Percentiles rank a stretch among this genome's conserved stretches.
Conservation (phyloP, 495 filamentous ascomycete species). For the Hyaloscypha variabilis region DNA sequence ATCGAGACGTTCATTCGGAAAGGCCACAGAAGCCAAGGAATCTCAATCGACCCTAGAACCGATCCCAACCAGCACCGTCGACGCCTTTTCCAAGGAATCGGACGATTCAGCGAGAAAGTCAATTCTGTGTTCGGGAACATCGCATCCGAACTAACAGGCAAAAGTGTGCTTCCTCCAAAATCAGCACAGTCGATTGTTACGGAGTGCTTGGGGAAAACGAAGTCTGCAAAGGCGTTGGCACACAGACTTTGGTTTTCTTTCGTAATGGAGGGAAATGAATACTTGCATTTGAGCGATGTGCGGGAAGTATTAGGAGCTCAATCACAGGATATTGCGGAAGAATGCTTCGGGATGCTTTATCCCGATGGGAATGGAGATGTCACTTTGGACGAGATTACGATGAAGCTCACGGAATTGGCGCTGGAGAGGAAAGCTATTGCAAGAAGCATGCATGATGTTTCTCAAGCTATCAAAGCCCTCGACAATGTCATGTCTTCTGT, state of each 20-base stretch:
- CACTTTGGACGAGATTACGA: slow-evolving; percentile 35
- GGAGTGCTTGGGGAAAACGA: slow-evolving; percentile 34
- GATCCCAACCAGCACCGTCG: slow-evolving; percentile 18
- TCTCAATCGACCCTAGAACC: background rate
- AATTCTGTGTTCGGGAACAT: slow-evolving; percentile 37
- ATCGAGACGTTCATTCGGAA: slow-evolving; percentile 23
- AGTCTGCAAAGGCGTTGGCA: slow-evolving; percentile 50
- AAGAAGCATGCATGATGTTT: slow-evolving; percentile 34
- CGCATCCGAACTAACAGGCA: slow-evolving; percentile 22
- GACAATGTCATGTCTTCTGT: slow-evolving; percentile 41
- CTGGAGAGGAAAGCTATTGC: slow-evolving; percentile 35
- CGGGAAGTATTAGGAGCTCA: slow-evolving; percentile 36
- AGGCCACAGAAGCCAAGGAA: slow-evolving; percentile 22
- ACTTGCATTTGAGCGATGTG: slow-evolving; percentile 32
- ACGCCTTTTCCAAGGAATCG: slow-evolving; percentile 31
- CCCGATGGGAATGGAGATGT: slow-evolving; percentile 36
- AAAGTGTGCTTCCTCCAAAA: slow-evolving; percentile 33
- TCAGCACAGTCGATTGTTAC: slow-evolving; percentile 34
- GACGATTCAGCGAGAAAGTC: slow-evolving; percentile 34
- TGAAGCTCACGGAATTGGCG: slow-evolving; percentile 33
- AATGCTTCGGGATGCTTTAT: slow-evolving; percentile 34
- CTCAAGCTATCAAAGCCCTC: slow-evolving; percentile 37
- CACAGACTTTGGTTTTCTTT: slow-evolving; percentile 38
- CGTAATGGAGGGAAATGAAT: slow-evolving; percentile 33
- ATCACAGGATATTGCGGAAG: slow-evolving; percentile 33